phyloP scores from a whole-genome alignment of 108 stramenopile species.

The Skeletonema menzelii region DNA sequence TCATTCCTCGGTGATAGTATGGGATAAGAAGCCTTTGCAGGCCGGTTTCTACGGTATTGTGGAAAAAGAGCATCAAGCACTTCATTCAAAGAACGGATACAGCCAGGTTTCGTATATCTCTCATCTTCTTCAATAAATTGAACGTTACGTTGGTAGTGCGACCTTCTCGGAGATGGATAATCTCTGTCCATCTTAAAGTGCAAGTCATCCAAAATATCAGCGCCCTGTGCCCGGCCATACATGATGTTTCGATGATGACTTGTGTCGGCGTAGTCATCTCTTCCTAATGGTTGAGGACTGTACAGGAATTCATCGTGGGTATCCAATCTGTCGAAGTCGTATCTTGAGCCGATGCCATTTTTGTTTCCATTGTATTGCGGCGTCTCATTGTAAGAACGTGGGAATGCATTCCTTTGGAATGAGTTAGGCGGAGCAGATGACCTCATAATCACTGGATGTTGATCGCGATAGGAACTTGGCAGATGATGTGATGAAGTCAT shows the following conservation, averaged over 20 bases:
- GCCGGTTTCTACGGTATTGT: background rate
- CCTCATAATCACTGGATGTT: background rate
- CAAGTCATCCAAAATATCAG: background rate
- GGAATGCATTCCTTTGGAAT: background rate
- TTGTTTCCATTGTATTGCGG: background rate
- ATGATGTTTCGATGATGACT: background rate
- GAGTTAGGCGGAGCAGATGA: background rate
- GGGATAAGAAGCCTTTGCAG: background rate
- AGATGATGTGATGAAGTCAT: background rate
- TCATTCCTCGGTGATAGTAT: background rate
- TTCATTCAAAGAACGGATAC: background rate
- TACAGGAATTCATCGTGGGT: background rate
- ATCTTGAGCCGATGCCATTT: background rate
- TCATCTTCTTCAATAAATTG: constrained; percentile 1
- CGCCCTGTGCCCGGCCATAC: background rate
- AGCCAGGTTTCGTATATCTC: background rate
- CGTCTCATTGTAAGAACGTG: background rate
- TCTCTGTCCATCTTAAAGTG: background rate
- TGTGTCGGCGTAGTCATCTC: background rate
- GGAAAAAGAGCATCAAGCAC: background rate
- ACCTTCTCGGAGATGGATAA: background rate
- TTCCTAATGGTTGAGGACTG: background rate
- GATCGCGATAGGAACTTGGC: background rate
- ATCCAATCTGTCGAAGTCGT: background rate
- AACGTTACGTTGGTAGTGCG: background rate